These are phyloP conservation scores for Paramecium tetraurelia DNA, from an alignment of 73 alveolate species.

Conservation along the genomic window DNA sequence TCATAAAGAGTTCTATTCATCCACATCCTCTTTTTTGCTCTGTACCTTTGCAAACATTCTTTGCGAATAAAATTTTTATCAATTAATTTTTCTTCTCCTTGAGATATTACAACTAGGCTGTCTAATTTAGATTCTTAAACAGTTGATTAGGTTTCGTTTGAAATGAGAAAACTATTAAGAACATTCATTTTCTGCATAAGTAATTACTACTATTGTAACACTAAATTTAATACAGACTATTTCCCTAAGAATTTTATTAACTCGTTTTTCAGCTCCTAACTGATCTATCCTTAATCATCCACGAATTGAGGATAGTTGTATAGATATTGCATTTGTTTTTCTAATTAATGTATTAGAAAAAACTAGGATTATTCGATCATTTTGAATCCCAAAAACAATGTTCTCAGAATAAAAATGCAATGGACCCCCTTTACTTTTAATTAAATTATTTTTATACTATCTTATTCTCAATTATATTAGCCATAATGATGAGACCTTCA, in stretches of 20 bases:
- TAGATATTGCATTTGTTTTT: slow-evolving; percentile 10
- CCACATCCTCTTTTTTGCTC: slow-evolving; percentile 27
- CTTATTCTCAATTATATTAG: background rate
- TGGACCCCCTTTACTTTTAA: slow-evolving; percentile 9
- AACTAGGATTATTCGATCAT: background rate
- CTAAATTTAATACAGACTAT: background rate
- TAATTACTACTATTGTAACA: background rate
- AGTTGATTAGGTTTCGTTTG: background rate
- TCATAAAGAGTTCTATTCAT: slow-evolving; percentile 37
- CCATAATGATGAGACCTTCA: background rate
- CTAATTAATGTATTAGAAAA: background rate
- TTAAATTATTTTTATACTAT: background rate
- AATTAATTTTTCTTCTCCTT: background rate
- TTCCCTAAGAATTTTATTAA: background rate
- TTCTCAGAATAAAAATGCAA: background rate
- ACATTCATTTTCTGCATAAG: background rate
- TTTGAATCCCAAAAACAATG: background rate
- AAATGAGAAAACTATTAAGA: background rate
- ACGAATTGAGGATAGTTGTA: background rate
- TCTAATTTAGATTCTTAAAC: background rate
- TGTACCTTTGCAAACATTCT: slow-evolving; percentile 38
- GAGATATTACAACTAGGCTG: background rate
- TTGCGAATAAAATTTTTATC: background rate
- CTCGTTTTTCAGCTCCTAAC: background rate
- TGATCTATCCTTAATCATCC: background rate